These are phyloP conservation scores for Plasmodium berghei DNA, from an alignment of 169 alveolate genomes.

Conservation along the genomic window DNA sequence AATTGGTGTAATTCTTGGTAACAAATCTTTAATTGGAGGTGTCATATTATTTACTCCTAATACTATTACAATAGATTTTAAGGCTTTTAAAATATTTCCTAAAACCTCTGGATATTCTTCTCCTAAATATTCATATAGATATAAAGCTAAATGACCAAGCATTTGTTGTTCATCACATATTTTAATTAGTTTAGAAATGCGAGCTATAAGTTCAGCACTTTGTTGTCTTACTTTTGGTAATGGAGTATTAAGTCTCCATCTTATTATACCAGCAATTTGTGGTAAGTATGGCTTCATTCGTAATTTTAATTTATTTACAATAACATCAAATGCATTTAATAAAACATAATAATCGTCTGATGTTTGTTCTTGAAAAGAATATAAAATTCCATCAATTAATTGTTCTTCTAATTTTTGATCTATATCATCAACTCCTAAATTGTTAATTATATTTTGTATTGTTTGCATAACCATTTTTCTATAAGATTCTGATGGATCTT, in stretches of 20 bases:
- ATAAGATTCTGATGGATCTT: slow-evolving; percentile 88
- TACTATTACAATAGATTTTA: slow-evolving; percentile 98
- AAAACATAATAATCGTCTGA: slow-evolving; percentile 96
- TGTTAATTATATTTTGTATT: slow-evolving; percentile 94
- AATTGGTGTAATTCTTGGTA: slow-evolving; percentile 99
- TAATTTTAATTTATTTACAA: slow-evolving; percentile 96
- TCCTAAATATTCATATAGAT: slow-evolving; percentile 97
- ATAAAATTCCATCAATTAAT: slow-evolving; percentile 98
- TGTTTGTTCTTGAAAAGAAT: slow-evolving; percentile 97
- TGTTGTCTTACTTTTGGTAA: slow-evolving; percentile 98
- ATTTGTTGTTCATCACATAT: slow-evolving; percentile 97
- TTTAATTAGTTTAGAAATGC: slow-evolving; percentile 97
- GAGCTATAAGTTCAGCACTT: slow-evolving; percentile 98
- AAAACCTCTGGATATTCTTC: slow-evolving; percentile 99
- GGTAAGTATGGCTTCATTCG: slow-evolving; percentile 98
- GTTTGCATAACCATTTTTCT: slow-evolving; percentile 98
- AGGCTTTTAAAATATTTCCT: slow-evolving; percentile 98
- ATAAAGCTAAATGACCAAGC: slow-evolving; percentile 97
- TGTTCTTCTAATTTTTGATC: slow-evolving; percentile 96
- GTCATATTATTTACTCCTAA: slow-evolving; percentile 98
- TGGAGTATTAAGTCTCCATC: slow-evolving; percentile 97
- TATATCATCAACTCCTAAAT: slow-evolving; percentile 95
- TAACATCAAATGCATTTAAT: slow-evolving; percentile 97
- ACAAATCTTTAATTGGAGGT: slow-evolving; percentile 99
- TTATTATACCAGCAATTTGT: slow-evolving; percentile 97